These are phyloP conservation scores for Clonostachys byssicola DNA, from an alignment of 2,329 filamentous ascomycete genomes.

Conservation along the genomic window DNA sequence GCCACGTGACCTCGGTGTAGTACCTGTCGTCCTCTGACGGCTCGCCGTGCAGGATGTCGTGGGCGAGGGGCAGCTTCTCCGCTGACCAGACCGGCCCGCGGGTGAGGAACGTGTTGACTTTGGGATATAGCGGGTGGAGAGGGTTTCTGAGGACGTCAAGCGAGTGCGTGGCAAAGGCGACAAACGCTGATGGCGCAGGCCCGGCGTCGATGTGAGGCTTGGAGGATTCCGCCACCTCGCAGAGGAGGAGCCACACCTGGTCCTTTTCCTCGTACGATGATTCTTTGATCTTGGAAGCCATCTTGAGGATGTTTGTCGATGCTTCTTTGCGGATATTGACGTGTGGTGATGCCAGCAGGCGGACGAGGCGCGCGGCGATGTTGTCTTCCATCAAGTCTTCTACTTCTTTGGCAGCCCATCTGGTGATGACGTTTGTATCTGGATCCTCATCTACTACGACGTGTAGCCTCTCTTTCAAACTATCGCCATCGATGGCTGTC, in stretches of 20 bases:
- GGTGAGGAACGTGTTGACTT: conserved; percentile 81
- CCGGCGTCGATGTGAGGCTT: conserved; percentile 45
- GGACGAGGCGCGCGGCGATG: conserved; percentile 63
- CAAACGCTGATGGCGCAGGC: conserved; percentile 68
- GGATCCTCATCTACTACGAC: conserved; percentile 40
- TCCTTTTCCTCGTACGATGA: conserved; percentile 73
- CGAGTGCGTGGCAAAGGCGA: conserved; percentile 70
- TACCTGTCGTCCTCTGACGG: conserved; percentile 71
- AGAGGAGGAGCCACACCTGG: conserved; percentile 74
- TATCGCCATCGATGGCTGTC: conserved; percentile 25
- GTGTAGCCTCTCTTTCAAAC: conserved; percentile 48
- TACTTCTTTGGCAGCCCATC: conserved; percentile 72
- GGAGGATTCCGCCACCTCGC: conserved; percentile 75
- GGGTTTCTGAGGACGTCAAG: conserved; percentile 71
- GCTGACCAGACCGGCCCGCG: conserved; percentile 72
- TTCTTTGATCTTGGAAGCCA: conserved; percentile 57
- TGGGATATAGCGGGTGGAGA: conserved; percentile 77
- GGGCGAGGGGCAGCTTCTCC: conserved; percentile 68
- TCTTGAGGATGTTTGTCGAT: conserved; percentile 62
- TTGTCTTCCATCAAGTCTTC: conserved; percentile 79
- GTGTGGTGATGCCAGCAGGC: conserved; percentile 73
- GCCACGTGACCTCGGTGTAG: conserved; percentile 70
- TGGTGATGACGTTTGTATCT: conserved; percentile 41
- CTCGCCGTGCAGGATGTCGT: conserved; percentile 56
- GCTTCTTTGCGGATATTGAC: conserved; percentile 77